Conservation (phyloP, 192 early-diverging fungal species). For the Tieghemiomyces parasiticus region DNA sequence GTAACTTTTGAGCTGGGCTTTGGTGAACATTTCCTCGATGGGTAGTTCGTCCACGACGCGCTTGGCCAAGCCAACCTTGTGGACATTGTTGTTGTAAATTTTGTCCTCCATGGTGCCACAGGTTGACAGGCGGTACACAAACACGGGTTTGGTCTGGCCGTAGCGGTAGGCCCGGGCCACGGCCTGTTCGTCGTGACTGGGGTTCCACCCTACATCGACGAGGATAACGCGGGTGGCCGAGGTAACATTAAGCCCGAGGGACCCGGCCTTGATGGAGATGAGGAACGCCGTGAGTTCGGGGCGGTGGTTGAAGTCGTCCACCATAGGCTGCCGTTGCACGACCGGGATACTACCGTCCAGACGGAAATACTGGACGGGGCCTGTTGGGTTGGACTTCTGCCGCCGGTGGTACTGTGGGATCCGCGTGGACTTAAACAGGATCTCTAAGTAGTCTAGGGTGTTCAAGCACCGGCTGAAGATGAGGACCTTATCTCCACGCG, state of each 20-base stretch:
- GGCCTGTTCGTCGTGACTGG: constrained; percentile 58
- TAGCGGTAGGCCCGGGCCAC: constrained; percentile 55
- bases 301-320: constrained; percentile 44
- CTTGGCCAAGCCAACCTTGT: constrained; percentile 53
- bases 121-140: constrained; percentile 48
- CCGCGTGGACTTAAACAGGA: background rate
- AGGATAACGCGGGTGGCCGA: constrained; percentile 58
- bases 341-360: constrained; percentile 37
- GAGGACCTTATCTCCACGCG: constrained; percentile 45
- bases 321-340: constrained; percentile 31
- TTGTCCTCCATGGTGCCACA: constrained; percentile 40
- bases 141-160: constrained; percentile 52
- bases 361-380: constrained; percentile 18
- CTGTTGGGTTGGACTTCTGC: background rate
- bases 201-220: constrained; percentile 68
- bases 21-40: constrained; percentile 27
- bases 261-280: constrained; percentile 37
- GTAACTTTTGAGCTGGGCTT: constrained; percentile 33
- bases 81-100: constrained; percentile 48
- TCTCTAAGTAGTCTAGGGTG: constrained; percentile 33
- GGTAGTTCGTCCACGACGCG: constrained; percentile 47
- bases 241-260: constrained; percentile 49
- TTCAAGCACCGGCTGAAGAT: constrained; percentile 56
- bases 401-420: too few relatives aligned
- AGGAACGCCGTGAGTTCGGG: constrained; percentile 30